Conservation (phyloP, 441 rosid species). For the Arabidopsis hybrid region DNA sequence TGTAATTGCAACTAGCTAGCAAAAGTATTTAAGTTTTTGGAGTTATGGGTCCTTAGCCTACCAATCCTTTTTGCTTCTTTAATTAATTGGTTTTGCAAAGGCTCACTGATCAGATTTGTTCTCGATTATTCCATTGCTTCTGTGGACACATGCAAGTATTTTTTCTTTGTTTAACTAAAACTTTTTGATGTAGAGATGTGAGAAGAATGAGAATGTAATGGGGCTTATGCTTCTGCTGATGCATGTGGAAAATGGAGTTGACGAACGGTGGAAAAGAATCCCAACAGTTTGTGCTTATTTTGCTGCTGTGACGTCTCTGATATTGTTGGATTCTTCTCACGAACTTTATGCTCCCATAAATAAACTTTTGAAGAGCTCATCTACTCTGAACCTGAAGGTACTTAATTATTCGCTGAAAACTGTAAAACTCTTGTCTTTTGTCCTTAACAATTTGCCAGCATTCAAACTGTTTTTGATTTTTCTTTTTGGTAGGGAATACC, state of each 20-base stretch:
- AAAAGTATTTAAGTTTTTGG: not conserved
- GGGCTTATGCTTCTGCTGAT: conserved; percentile 76
- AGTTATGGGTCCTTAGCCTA: not conserved
- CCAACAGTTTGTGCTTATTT: conserved; percentile 82
- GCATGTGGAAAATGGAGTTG: conserved; percentile 82
- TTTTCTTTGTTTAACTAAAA: conserved; percentile 12
- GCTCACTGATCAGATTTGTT: conserved; percentile 21
- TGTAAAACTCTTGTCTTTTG: conserved; percentile 13
- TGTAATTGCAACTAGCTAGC: conserved; percentile 10
- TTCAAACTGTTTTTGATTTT: conserved; percentile 31
- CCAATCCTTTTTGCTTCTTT: not conserved
- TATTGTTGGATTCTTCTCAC: conserved; percentile 86
- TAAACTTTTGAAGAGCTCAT: conserved; percentile 69
- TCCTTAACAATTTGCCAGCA: conserved; percentile 31
- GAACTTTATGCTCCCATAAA: conserved; percentile 68
- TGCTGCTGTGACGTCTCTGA: conserved; percentile 87
- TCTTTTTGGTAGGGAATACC: conserved; percentile 78
- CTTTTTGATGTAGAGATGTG: conserved; percentile 59
- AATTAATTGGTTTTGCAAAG: conserved; percentile 23
- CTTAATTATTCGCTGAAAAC: conserved; percentile 29
- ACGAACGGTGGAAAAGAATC: conserved; percentile 86
- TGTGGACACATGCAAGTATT: not conserved
- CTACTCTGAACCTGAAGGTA: conserved; percentile 84
- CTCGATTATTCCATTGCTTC: conserved; percentile 12
- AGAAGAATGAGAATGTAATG: conserved; percentile 67